Evolutionary conservation across 2,329 filamentous ascomycete genomes (phyloP), one percentile per base, ranked within the genome.

Genomic region (Madurella mycetomatis): DNA sequence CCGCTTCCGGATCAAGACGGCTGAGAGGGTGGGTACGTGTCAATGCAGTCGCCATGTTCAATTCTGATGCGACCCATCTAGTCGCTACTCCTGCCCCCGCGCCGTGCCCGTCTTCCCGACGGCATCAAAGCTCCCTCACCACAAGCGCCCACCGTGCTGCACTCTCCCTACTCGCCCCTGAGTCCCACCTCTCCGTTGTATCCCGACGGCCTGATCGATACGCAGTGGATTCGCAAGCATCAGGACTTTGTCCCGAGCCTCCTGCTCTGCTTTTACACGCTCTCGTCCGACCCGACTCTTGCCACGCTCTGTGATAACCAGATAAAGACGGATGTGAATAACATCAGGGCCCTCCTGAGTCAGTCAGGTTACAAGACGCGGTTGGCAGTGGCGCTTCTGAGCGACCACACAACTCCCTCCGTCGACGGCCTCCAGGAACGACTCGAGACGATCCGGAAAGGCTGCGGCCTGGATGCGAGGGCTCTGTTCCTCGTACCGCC

Each of bases 131-230:
- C 70, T 3, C 72, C 78, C 48, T 65, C 71, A 2, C 71, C 77
- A 50, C 69, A 72, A 39, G 69, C 75, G 19, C 71, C 76, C 16
- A 73, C 78, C 55, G 75, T 84, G n/a, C 74, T 96, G 4, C 92
- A 97, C 70, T 97, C 94, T 12, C 90, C 92, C 1, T 84, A 96
- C 61, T 97, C 94, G 2, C 94, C 92, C 1, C 78, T 97, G 31
- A 94, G 88, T 40, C 91, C 92, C 3, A 81, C 80, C 8, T 96
- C 92, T 8, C 77, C 84, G 2, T 79, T 95, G 2, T 97, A 94
- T 67, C 92, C 92, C 8, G 94, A 97, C 72, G 94, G 92, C 4
- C 76, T 96, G 55, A 84, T 96, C 68, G 84, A 91, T 56, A 80
- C 86, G 17, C 73, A 82, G 57, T 99, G 92, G 92, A 77, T 95